Conservation (phyloP, 2,329 filamentous ascomycete genomes). For the Penicillium expansum region DNA sequence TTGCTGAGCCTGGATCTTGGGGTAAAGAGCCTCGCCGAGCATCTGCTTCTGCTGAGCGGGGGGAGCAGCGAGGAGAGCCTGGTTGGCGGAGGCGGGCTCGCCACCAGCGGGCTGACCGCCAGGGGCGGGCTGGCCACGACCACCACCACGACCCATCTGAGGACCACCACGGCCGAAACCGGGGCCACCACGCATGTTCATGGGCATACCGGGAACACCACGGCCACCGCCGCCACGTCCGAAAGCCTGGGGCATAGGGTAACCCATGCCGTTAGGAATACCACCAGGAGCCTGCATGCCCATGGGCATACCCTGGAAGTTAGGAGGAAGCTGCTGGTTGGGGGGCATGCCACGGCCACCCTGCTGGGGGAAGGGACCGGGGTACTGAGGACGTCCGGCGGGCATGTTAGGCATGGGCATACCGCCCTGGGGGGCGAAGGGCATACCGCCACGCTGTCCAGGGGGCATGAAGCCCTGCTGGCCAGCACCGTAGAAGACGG, state of each 20-base stretch:
- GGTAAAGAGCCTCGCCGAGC: constrained; percentile 95
- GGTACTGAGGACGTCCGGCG: constrained; percentile 82
- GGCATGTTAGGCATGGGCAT: constrained; percentile 66
- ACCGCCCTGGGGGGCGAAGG: constrained; percentile 56
- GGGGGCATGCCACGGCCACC: constrained; percentile 80
- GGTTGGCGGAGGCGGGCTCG: constrained; percentile 39
- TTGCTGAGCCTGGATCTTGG: constrained; percentile 94
- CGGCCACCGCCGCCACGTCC: constrained; percentile 67
- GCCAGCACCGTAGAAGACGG: constrained; percentile 87
- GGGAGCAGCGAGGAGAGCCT: constrained; percentile 52
- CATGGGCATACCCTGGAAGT: constrained; percentile 71
- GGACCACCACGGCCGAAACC: constrained; percentile 46
- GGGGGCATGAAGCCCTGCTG: constrained; percentile 56
- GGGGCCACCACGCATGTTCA: constrained; percentile 54
- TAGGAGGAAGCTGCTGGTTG: constrained; percentile 82
- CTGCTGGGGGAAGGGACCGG: constrained; percentile 76
- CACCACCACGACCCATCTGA: constrained; percentile 43
- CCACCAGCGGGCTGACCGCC: constrained; percentile 40
- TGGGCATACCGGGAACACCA: constrained; percentile 68
- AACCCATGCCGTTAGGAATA: constrained; percentile 73
- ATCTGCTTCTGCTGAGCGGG: constrained; percentile 95
- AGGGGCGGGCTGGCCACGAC: constrained; percentile 43
- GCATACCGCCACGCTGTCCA: constrained; percentile 59
- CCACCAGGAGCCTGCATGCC: constrained; percentile 63
- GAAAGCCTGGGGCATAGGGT: constrained; percentile 74